Conservation (phyloP, 1,284 basidiomycete species). For the Moesziomyces aphidis region DNA sequence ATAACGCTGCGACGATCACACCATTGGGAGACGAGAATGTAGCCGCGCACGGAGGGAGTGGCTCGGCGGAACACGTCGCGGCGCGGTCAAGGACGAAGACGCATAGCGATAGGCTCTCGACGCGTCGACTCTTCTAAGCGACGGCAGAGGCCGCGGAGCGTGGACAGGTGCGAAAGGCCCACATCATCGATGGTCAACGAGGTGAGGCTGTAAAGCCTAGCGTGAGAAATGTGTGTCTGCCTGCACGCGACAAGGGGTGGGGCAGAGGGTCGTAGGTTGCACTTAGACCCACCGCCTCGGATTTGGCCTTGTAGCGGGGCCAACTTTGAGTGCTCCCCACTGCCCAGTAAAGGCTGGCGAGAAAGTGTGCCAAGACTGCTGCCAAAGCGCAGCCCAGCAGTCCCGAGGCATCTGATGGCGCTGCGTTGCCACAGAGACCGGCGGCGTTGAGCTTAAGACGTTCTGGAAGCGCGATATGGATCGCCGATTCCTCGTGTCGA, state of each 20-base stretch:
- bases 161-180: not conserved
- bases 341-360: no score
- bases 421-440: not conserved
- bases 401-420: no score
- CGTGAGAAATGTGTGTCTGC: not conserved
- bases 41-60: not conserved
- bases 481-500: no score
- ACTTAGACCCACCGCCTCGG: not conserved
- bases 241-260: not conserved
- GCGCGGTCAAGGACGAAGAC: not conserved
- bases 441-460: not conserved
- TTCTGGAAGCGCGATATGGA: not conserved
- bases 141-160: not conserved
- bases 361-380: no score
- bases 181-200: not conserved
- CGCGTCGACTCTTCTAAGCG: constrained; percentile 13
- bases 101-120: constrained; percentile 36
- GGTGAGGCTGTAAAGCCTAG: not conserved
- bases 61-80: not conserved
- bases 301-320: not conserved
- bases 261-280: no score
- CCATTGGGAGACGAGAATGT: not conserved
- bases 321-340: not conserved
- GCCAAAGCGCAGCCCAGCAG: no score
- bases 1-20: not conserved